Evolutionary conservation across 2,329 filamentous ascomycete genomes (phyloP).

Genomic region (Xylaria sp.): DNA sequence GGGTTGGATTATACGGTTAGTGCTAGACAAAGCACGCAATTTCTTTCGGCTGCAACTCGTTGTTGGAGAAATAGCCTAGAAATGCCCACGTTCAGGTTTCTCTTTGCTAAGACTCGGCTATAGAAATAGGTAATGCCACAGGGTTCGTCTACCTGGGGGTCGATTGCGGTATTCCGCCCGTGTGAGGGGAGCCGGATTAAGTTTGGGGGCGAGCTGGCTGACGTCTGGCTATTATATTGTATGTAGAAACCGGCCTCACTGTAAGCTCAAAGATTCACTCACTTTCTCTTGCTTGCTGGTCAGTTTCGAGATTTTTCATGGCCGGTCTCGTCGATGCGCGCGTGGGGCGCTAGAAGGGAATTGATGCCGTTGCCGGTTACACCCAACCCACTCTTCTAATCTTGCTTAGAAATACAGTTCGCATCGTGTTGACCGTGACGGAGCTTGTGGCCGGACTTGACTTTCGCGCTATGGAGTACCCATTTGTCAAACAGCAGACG

Average conservation of each 20-base stretch:
- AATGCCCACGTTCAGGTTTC: slow-evolving; percentile 11
- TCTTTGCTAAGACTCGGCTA: slow-evolving; percentile 19
- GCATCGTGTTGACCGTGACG: slow-evolving; percentile 1
- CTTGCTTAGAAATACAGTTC: slow-evolving; percentile 50
- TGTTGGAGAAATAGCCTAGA: slow-evolving; percentile 21
- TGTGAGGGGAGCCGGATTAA: slow-evolving; percentile 13
- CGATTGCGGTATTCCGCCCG: slow-evolving; percentile 19
- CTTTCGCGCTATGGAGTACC: slow-evolving; percentile 21
- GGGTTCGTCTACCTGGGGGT: slow-evolving; percentile 1
- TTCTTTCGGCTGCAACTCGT: slow-evolving; percentile 35
- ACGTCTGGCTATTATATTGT: slow-evolving; percentile 11
- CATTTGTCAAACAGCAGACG: slow-evolving; percentile 40
- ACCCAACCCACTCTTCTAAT: slow-evolving; percentile 37
- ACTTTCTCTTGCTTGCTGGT: not conserved
- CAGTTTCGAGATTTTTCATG: slow-evolving; percentile 33
- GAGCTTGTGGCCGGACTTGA: slow-evolving; percentile 17
- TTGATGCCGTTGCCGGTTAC: slow-evolving; percentile 39
- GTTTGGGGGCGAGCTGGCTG: slow-evolving; percentile 7
- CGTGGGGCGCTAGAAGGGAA: slow-evolving; percentile 34
- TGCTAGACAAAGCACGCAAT: slow-evolving; percentile 44
- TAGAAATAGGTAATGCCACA: slow-evolving; percentile 27
- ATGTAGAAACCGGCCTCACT: not conserved
- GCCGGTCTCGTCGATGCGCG: slow-evolving; percentile 30
- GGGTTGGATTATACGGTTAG: slow-evolving; percentile 27
- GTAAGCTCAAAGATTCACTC: not conserved